Conservation (phyloP, 345 rosid species). For the Eucalyptus caleyi region DNA sequence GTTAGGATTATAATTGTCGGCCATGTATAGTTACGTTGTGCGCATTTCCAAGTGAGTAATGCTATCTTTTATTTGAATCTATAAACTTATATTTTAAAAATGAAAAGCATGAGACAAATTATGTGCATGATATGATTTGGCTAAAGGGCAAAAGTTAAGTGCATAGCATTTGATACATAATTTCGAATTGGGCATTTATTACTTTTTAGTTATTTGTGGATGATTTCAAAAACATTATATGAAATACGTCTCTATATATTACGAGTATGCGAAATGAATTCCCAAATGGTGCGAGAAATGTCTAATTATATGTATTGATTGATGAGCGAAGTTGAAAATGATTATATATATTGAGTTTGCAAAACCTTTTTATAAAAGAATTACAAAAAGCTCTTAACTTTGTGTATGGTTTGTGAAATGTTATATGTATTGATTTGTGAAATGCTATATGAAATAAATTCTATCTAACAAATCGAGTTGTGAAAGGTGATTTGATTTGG, state of each 20-base stretch:
- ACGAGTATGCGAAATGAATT: not conserved
- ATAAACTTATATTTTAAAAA: too few species aligned
- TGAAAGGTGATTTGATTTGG: not conserved
- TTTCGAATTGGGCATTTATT: not conserved
- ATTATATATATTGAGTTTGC: not conserved
- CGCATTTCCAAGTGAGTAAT: too few species aligned
- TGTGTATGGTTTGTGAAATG: not conserved
- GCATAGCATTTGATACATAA: not conserved
- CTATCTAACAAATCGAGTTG: too few species aligned
- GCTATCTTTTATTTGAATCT: too few species aligned
- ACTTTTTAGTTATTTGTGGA: not conserved
- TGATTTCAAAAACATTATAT: not conserved
- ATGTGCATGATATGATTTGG: too few species aligned
- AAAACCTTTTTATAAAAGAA: not conserved
- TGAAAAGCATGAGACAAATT: too few species aligned
- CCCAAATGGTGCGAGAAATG: not conserved
- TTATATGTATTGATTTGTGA: too few species aligned
- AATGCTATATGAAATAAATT: too few species aligned
- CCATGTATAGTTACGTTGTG: accelerated
- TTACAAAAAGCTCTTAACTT: not conserved
- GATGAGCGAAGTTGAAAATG: not conserved
- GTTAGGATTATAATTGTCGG: too few species aligned
- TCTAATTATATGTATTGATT: not conserved
- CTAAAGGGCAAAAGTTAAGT: too few species aligned
- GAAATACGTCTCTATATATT: not conserved